Conservation (phyloP, 345 rosid species). For the Limnanthes douglasii region DNA sequence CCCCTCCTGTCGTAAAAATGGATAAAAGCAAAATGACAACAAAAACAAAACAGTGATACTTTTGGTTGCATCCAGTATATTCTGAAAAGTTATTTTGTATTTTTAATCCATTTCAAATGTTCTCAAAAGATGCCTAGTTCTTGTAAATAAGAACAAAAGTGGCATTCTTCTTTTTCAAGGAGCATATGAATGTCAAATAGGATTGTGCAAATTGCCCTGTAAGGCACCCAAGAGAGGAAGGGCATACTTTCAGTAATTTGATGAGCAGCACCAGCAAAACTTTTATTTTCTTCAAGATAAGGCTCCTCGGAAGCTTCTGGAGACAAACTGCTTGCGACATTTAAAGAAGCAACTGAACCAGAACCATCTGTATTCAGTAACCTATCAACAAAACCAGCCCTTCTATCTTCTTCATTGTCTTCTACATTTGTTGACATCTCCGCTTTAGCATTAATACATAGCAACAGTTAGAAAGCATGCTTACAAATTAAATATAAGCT, state of each 20-base stretch:
- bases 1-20: slow-evolving; percentile 15
- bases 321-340: slow-evolving; percentile 9
- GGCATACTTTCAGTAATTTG: slow-evolving; percentile 30
- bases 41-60: no score
- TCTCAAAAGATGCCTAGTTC: no score
- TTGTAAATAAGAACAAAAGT: no score
- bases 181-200: background rate
- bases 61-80: no score
- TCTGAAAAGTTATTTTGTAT: no score
- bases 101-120: no score
- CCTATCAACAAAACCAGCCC: slow-evolving; percentile 62
- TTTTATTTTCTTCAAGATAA: slow-evolving; percentile 15
- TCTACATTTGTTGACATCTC: slow-evolving; percentile 26
- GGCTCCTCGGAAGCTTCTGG: slow-evolving; percentile 15
- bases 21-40: no score
- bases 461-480: background rate
- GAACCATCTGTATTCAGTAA: slow-evolving; percentile 34
- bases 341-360: slow-evolving; percentile 13
- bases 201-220: background rate
- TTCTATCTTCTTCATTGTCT: slow-evolving; percentile 44
- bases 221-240: slow-evolving; percentile 4
- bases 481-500: slow-evolving; percentile 1
- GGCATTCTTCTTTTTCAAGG: background rate
- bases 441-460: slow-evolving; percentile 9
- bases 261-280: slow-evolving; percentile 16